Evolutionary conservation across 441 rosid genomes (phyloP), one percentile per base, ranked within the genome.

Genomic region (Jatropha multifida): DNA sequence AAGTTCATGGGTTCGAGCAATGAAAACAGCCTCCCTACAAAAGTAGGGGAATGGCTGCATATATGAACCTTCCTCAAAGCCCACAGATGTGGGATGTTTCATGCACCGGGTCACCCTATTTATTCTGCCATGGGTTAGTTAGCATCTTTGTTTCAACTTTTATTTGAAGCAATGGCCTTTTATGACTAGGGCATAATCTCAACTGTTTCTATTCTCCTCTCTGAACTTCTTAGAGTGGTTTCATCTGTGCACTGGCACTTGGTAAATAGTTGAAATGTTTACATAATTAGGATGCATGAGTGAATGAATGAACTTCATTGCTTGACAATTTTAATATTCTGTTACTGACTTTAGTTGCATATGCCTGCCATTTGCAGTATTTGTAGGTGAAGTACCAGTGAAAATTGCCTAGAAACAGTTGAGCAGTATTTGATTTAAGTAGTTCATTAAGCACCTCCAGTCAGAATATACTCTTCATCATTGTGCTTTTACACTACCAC

Each of bases 311-410:
- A 44, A 40, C 65, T 12, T 51, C 14, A 18, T 7, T 42, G 70
- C 8, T 46, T 3, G 62, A 17, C 42, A 44, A 12, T 64, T 61
- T 41, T 20, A 9, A 2, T 2, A 2, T 61, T 26, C 48, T 44
- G 10, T 15, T 12, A 20, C 68, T 60, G 41, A 51, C 11, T 32
- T 61, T 4, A 38, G 59, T 72, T 52, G 64, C 65, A 69, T 77
- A 15, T 58, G 72, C 62, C 23, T 14, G 23, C 58, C 14, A 59
- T 5, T 52, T 63, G 74, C 85, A 83, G 85, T 61, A 49, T 75
- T 17, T 69, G 12, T 74, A 68, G 55, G 26, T 65, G 60, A 60
- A 73, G 60, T 23, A 37, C 17, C 44, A 37, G 37, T 2, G 59
- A 72, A 67, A 73, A 73, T 76, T 76, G 66, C 72, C 5, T 9